Evolutionary conservation across 306 rosid genomes (phyloP), one percentile per base, ranked within the genome.

Genomic region (Delonix regia): DNA sequence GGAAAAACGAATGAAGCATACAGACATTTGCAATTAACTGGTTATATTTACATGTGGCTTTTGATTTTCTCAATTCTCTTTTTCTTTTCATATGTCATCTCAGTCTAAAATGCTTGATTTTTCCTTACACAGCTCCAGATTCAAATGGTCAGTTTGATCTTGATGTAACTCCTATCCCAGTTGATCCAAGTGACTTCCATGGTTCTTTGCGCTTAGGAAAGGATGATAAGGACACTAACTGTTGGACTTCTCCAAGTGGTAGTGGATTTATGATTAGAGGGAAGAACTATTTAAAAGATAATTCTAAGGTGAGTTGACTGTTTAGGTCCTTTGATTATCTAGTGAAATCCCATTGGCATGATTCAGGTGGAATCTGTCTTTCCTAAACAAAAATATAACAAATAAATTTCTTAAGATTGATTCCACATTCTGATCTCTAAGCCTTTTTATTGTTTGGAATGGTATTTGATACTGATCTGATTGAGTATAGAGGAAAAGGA

Each of bases 231-330:
- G 97, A 90, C 76, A 82, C 90, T 70, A 80, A 94, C 74, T 90
- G 99, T 82, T 94, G 99, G 97, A 85, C 91, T 61, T 74, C 87
- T 73, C 97, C 99, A 47, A 77, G 87, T 69, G 97, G 97, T 24
- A 67, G 34, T 22, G 88, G 97, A 85, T 94, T 94, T 81, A 94
- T 78, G 99, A 85, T 94, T 70, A 88, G 99, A 74, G 99, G 97
- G 84, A 94, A 94, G 85, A 94, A 67, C 82, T 94, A 94, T 82
- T 85, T 92, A 18, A 90, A 89, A 85, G 99, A 94, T 82, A 89
- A 89, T 76, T 82, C 88, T 77, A 94, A 94, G 97, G 99, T 90
- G 55, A 57, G 86, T 74, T 71, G 18, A 69, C 28, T 34, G 77
- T 51, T 4, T n/a, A 69, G 27, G 30, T 76, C 73, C 47, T 44